These are phyloP conservation scores for Hirschfeldia incana DNA, from an alignment of 345 rosid genomes.

Conservation along the genomic window DNA sequence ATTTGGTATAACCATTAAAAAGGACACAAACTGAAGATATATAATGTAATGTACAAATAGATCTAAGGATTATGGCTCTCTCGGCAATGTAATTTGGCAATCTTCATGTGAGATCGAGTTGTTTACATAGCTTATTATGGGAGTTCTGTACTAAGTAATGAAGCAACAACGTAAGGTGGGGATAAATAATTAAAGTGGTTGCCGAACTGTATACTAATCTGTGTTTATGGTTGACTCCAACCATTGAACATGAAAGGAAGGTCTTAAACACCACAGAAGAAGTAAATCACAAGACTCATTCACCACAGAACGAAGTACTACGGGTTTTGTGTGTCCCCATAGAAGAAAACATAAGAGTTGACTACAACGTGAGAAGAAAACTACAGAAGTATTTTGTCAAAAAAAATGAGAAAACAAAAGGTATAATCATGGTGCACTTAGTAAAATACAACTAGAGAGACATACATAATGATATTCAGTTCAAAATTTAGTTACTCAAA, in stretches of 20 bases:
- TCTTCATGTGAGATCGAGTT: not conserved
- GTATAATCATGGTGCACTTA: not conserved
- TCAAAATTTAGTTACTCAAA: not conserved
- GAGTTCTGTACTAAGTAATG: not conserved
- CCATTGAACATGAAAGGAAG: not conserved
- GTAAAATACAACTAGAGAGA: not conserved
- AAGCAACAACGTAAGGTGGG: too few relatives aligned
- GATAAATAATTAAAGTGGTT: not conserved
- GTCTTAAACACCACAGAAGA: not conserved
- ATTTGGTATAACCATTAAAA: not conserved
- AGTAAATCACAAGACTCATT: not conserved
- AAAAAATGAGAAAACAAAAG: not conserved
- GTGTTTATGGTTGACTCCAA: not conserved
- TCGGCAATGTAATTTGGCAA: constrained; percentile 10
- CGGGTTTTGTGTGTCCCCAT: too few relatives aligned
- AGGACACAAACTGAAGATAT: not conserved
- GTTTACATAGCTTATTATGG: not conserved
- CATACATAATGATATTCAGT: not conserved
- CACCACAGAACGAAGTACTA: too few relatives aligned
- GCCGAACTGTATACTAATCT: not conserved
- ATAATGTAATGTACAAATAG: constrained; percentile 1
- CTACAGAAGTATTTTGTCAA: not conserved
- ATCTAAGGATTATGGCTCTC: constrained; percentile 11
- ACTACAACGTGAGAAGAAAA: too few relatives aligned
- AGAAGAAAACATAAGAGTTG: too few relatives aligned